Base-by-base conservation (phyloP, 1,139 yeast species). In the Geotrichum citri-aurantii region DNA sequence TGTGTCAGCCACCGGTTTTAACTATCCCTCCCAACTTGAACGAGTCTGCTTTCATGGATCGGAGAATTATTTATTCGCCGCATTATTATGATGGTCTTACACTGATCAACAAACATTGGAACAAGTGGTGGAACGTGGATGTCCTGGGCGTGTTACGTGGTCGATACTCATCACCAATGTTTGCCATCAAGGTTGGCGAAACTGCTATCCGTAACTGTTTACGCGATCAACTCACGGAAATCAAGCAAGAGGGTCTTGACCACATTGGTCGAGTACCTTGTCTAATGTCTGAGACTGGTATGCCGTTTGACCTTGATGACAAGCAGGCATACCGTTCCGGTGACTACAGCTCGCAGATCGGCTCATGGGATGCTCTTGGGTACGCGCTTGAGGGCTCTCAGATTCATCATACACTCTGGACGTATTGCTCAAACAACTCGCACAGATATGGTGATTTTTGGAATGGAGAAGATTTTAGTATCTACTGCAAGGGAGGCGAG, bases 71-170 rank as follows among this genome's bases (percentile, higher is more conserved):
- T 61, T 86, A 85, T 65, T 83, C 95, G 33, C 95, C 96, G 1
- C 98, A 92, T 72, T 92, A 85, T 69, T 92, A 92, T 68, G 98
- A 92, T 71, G 98, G 98, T 0, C 80, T 91, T 82, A 88, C 97
- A 1, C 74, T 92, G 26, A 85, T 92, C 91, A 86, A 88, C 71
- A 90, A 90, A 71, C 81, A 86, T 11, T 88, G 96, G 95, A 66
- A 71, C 58, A 61, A 67, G 6, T 58, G 64, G 56, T 70, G 72
- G 65, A 92, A 92, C 68, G 96, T 91, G 14, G 96, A 92, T 67
- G 91, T 97, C 0, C 75, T 89, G 29, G 97, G 97, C 0, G 85
- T 92, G n/a, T 82, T 92, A 81, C 80, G 97, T 57, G 88, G 87
- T 1, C 76, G 81, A 54, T 91, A 91, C 72, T 64, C 79, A 37